These are phyloP conservation scores for Erythrobasidium yunnanense DNA, from an alignment of 768 basidiomycete species.

Conservation along the genomic window DNA sequence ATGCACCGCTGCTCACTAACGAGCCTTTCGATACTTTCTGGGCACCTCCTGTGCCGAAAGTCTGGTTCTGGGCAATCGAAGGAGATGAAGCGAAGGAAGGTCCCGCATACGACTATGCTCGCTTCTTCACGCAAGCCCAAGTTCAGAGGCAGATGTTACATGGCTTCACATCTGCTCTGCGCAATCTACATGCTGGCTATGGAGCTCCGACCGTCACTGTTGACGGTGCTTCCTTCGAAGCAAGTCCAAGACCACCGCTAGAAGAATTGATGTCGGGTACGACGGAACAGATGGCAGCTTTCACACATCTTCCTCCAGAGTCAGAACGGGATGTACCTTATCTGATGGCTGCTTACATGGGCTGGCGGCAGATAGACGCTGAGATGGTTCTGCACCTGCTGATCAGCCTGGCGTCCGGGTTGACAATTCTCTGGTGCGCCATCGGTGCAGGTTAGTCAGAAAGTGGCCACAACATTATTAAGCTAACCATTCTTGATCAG, in stretches of 20 bases:
- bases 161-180: not conserved
- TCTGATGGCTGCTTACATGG: slow-evolving; percentile 3
- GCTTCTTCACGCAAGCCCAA: not conserved
- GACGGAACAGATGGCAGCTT: not conserved
- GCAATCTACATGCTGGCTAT: not conserved
- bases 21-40: not conserved
- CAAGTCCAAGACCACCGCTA: not conserved
- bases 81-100: not conserved
- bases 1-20: not conserved
- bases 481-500: too few relatives aligned
- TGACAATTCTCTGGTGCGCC: not conserved
- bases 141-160: not conserved
- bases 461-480: too few relatives aligned
- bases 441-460: too few relatives aligned
- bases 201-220: not conserved
- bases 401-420: not conserved
- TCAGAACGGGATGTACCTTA: not conserved
- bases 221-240: not conserved
- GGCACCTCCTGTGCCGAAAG: not conserved
- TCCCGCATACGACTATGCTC: slow-evolving; percentile 7
- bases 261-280: not conserved
- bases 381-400: not conserved
- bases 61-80: slow-evolving; percentile 6
- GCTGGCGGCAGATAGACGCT: slow-evolving; percentile 10
- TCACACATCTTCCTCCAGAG: not conserved